These are phyloP conservation scores for Zelonia costaricensis DNA, from an alignment of 208 protist species.

Conservation along the genomic window DNA sequence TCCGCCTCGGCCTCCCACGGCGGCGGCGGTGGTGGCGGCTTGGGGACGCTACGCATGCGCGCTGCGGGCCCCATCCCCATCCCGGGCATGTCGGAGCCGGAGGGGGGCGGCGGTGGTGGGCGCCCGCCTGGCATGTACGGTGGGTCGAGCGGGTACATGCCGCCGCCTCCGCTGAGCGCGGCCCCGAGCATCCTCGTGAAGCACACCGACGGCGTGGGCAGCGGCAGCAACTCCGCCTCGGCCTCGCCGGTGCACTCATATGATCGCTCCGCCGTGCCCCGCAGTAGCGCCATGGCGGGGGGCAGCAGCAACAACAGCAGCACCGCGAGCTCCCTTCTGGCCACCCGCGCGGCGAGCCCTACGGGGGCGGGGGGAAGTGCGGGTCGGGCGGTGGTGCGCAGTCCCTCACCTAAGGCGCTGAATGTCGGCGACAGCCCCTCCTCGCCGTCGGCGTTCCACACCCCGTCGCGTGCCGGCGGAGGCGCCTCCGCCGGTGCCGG, in stretches of 20 bases:
- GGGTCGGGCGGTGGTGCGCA: constrained; percentile 8
- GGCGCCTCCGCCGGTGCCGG: constrained; percentile 4
- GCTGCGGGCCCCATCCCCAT: too few relatives aligned
- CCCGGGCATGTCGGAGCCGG: too few relatives aligned
- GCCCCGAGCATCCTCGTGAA: constrained; percentile 22
- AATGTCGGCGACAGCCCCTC: neutral
- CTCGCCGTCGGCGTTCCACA: constrained; percentile 1
- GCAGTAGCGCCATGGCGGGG: constrained; percentile 15
- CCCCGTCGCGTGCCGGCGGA: constrained; percentile 13
- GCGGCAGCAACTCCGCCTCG: neutral
- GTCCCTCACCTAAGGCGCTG: constrained; percentile 5
- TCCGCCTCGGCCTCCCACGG: too few relatives aligned
- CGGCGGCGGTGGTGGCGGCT: constrained; percentile 1
- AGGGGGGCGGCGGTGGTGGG: too few relatives aligned
- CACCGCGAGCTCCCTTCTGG: too few relatives aligned
- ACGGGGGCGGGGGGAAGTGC: too few relatives aligned
- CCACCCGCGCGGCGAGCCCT: neutral
- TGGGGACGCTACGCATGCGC: constrained; percentile 3
- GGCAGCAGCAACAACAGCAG: neutral
- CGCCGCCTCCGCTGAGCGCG: neutral
- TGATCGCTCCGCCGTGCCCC: constrained; percentile 19
- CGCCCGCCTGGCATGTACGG: too few relatives aligned
- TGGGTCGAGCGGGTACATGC: constrained; percentile 3
- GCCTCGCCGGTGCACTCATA: constrained; percentile 12
- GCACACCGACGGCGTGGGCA: constrained; percentile 1